These are phyloP conservation scores for Geotrichum restrictum DNA, from an alignment of 1,139 yeast species.

Conservation along the genomic window DNA sequence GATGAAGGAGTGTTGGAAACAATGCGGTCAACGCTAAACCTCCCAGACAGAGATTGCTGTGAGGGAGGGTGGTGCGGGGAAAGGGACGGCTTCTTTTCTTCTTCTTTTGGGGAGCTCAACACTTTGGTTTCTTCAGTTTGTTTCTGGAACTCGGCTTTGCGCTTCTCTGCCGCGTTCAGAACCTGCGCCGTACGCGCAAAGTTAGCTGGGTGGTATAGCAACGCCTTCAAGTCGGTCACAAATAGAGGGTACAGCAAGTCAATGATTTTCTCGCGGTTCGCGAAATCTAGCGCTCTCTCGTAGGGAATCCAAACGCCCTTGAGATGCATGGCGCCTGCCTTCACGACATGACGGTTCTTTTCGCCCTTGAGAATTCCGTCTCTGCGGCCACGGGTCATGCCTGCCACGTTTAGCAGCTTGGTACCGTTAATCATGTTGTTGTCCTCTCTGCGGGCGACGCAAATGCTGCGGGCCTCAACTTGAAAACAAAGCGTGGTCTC, in stretches of 20 bases:
- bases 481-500: conserved; percentile 92
- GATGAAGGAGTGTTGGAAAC: conserved; percentile 11
- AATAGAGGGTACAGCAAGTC: conserved; percentile 83
- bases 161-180: conserved; percentile 27
- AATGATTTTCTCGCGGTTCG: conserved; percentile 82
- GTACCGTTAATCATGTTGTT: conserved; percentile 93
- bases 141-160: conserved; percentile 10
- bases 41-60: conserved; percentile 17
- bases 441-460: conserved; percentile 89
- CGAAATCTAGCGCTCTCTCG: conserved; percentile 87
- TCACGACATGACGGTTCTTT: conserved; percentile 84
- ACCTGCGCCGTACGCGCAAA: conserved; percentile 27
- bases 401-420: conserved; percentile 83
- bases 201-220: conserved; percentile 44
- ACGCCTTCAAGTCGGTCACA: conserved; percentile 76
- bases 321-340: conserved; percentile 93
- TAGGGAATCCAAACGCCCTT: conserved; percentile 98
- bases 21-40: conserved; percentile 18
- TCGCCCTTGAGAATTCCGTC: conserved; percentile 90
- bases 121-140: not conserved
- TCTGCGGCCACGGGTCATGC: conserved; percentile 91
- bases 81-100: conserved; percentile 7
- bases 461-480: conserved; percentile 86
- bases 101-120: not conserved
- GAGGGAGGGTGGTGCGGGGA: conserved; percentile 11